These are phyloP conservation scores for Chlamydomonas incerta DNA, from an alignment of 139 green algal genomes.

Conservation along the genomic window DNA sequence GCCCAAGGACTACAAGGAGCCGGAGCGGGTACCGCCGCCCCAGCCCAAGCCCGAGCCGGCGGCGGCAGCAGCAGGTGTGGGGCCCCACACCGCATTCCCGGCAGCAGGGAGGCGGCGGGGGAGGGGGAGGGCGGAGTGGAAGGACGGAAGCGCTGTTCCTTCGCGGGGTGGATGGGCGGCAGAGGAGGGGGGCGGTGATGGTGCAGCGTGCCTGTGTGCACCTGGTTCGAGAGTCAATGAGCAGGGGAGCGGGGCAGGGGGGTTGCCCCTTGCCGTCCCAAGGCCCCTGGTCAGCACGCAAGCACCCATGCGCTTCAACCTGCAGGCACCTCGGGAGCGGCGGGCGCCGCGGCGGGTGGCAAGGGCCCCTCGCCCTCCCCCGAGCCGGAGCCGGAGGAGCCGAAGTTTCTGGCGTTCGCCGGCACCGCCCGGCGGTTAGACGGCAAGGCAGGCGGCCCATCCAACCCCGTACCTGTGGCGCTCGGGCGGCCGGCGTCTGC, in stretches of 20 bases:
- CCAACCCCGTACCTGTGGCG: constrained; percentile 52
- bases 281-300: no score
- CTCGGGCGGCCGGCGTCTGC: not conserved
- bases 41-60: not conserved
- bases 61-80: not conserved
- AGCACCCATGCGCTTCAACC: no score
- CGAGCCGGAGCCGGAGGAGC: constrained; percentile 58
- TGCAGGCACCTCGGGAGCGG: constrained; percentile 16
- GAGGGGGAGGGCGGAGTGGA: no score
- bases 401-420: constrained; percentile 85
- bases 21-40: constrained; percentile 35
- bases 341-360: not conserved
- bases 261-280: no score
- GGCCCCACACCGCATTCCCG: no score
- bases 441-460: constrained; percentile 70
- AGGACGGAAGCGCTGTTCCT: no score
- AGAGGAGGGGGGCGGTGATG: no score
- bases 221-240: no score
- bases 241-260: no score
- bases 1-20: constrained; percentile 97
- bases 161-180: no score
- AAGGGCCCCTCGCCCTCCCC: not conserved
- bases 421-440: constrained; percentile 83
- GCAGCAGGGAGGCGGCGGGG: constrained; percentile 36
- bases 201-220: no score